These are phyloP conservation scores for Plectosphaerella cucumerina DNA, from an alignment of 2,329 filamentous ascomycete genomes.

Conservation along the genomic window DNA sequence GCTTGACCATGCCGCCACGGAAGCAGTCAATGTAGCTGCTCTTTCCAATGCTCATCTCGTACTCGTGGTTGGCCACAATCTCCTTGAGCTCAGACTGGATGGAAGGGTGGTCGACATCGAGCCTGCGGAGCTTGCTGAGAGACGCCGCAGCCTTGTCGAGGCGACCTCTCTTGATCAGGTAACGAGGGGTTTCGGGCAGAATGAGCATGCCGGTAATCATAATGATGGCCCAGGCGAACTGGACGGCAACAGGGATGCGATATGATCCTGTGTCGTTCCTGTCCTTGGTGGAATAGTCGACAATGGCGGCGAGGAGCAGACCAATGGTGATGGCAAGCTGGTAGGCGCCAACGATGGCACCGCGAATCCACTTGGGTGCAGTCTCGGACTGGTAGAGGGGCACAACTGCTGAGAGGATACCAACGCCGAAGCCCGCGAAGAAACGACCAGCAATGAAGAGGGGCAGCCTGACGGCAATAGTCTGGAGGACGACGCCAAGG, in stretches of 20 bases:
- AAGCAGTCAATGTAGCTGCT: constrained; percentile 53
- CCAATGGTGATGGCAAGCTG: constrained; percentile 69
- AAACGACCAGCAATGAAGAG: constrained; percentile 68
- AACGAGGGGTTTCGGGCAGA: constrained; percentile 71
- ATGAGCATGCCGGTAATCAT: constrained; percentile 61
- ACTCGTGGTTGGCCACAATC: constrained; percentile 60
- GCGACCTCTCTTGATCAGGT: constrained; percentile 57
- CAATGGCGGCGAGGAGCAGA: constrained; percentile 60
- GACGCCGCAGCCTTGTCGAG: constrained; percentile 50
- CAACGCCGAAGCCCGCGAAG: constrained; percentile 70
- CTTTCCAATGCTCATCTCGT: constrained; percentile 50
- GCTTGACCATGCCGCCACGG: constrained; percentile 44
- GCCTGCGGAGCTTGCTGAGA: constrained; percentile 57
- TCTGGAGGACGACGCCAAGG: constrained; percentile 64
- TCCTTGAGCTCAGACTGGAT: constrained; percentile 60
- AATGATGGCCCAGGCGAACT: constrained; percentile 67
- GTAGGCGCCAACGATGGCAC: constrained; percentile 65
- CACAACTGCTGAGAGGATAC: constrained; percentile 66
- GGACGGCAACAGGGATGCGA: constrained; percentile 58
- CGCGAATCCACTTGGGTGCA: constrained; percentile 69
- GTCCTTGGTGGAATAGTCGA: constrained; percentile 58
- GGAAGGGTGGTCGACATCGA: constrained; percentile 51
- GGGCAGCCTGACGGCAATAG: constrained; percentile 53
- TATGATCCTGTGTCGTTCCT: constrained; percentile 54
- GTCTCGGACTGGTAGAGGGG: constrained; percentile 71